Evolutionary conservation across 345 rosid genomes (phyloP).

Genomic region (Ailanthus altissimus): DNA sequence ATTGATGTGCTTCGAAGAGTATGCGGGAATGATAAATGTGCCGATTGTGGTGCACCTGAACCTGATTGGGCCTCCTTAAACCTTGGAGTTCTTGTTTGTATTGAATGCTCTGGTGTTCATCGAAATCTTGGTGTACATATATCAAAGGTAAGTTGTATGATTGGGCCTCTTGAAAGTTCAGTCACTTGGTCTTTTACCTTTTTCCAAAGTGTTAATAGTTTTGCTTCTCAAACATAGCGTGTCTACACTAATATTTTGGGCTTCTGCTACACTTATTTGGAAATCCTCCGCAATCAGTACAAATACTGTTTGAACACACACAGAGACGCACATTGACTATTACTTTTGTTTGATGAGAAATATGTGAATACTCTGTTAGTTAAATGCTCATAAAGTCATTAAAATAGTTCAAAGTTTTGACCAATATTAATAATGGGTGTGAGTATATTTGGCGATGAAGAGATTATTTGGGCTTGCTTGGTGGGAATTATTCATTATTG

Average conservation of each 20-base stretch:
- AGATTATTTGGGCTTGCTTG: not conserved
- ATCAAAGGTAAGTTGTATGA: conserved; percentile 66
- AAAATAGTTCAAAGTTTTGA: not conserved
- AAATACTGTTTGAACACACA: too few relatives aligned
- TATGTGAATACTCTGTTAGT: not conserved
- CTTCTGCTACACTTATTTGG: too few relatives aligned
- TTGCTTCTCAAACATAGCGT: not conserved
- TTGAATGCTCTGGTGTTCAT: conserved; percentile 98
- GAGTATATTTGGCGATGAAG: not conserved
- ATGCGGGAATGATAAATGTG: conserved; percentile 92
- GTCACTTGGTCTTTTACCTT: conserved; percentile 8
- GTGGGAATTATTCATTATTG: not conserved
- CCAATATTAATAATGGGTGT: not conserved
- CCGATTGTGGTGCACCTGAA: conserved; percentile 98
- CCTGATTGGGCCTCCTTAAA: conserved; percentile 99
- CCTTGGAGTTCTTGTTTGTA: conserved; percentile 96
- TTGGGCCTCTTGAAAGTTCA: not conserved
- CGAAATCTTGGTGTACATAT: conserved; percentile 98
- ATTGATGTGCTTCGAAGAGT: conserved; percentile 76
- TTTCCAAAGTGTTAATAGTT: not conserved
- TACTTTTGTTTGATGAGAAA: not conserved
- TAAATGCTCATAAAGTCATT: not conserved
- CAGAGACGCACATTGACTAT: too few relatives aligned
- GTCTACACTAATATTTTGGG: not conserved
- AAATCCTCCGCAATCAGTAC: too few relatives aligned